Evolutionary conservation across 2,329 filamentous ascomycete genomes (phyloP).

Genomic region (Arthrinium puccinioides): DNA sequence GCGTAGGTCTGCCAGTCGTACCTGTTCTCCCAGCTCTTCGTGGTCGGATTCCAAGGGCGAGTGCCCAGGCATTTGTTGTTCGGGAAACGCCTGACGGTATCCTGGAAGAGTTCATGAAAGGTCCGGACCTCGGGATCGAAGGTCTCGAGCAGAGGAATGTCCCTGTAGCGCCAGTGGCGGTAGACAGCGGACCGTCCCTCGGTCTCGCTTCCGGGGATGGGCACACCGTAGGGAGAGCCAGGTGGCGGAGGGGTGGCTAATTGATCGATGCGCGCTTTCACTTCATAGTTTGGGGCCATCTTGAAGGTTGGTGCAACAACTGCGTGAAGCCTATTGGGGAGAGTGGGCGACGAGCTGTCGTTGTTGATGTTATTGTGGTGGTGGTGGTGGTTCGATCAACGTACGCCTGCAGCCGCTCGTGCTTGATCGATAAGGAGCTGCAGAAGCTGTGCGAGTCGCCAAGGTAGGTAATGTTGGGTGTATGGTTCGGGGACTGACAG

Average conservation of each 20-base stretch:
- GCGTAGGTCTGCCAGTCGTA: slow-evolving; percentile 82
- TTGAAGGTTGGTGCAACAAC: no score
- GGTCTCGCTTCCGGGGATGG: slow-evolving; percentile 66
- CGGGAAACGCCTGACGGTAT: slow-evolving; percentile 52
- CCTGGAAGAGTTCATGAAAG: slow-evolving; percentile 75
- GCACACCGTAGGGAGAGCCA: slow-evolving; percentile 70
- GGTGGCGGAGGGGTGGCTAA: slow-evolving; percentile 58
- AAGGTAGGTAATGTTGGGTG: no score
- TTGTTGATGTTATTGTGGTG: no score
- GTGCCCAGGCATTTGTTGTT: slow-evolving; percentile 71
- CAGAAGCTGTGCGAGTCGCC: no score
- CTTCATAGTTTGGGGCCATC: slow-evolving; percentile 29
- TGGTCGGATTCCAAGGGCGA: slow-evolving; percentile 69
- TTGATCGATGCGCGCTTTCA: slow-evolving; percentile 39
- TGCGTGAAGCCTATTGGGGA: no score
- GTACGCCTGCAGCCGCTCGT: no score
- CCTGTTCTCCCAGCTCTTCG: slow-evolving; percentile 63
- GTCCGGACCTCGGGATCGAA: slow-evolving; percentile 66
- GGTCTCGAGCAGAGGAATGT: slow-evolving; percentile 63
- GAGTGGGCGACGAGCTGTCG: no score
- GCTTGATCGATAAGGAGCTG: no score
- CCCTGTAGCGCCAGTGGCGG: slow-evolving; percentile 70
- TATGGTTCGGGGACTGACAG: no score
- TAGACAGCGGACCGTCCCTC: slow-evolving; percentile 72
- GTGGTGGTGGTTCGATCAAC: no score